These are phyloP conservation scores for Tetracladium setigerum DNA, from an alignment of 495 filamentous ascomycete species.

Conservation along the genomic window DNA sequence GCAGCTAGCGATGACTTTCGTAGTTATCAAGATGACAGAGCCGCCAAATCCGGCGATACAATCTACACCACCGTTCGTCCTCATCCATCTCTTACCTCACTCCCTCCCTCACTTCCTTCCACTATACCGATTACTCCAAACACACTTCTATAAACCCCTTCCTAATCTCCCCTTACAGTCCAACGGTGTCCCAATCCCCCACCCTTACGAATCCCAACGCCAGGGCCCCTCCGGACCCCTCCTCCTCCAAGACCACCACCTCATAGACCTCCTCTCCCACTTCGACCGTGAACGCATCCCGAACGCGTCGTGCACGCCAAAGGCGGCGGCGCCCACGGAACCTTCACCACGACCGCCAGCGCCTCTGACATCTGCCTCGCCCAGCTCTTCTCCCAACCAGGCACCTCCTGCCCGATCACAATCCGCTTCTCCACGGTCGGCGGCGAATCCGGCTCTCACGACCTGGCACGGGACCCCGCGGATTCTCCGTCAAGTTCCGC, in stretches of 20 bases:
- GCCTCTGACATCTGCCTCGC: slow-evolving; percentile 25
- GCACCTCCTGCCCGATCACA: slow-evolving; percentile 30
- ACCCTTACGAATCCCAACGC: slow-evolving; percentile 29
- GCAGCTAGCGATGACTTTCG: slow-evolving; percentile 24
- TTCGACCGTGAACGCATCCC: slow-evolving; percentile 61
- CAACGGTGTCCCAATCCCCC: slow-evolving; percentile 43
- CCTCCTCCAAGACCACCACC: slow-evolving; percentile 51
- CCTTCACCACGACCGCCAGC: slow-evolving; percentile 53
- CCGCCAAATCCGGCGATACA: slow-evolving; percentile 34
- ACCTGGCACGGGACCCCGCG: slow-evolving; percentile 67
- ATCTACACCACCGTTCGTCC: slow-evolving; percentile 32
- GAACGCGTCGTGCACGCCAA: slow-evolving; percentile 74
- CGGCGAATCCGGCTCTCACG: slow-evolving; percentile 61
- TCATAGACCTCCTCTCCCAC: slow-evolving; percentile 57
- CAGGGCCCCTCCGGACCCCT: slow-evolving; percentile 40
- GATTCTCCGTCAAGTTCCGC: slow-evolving; percentile 65
- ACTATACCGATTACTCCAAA: background rate
- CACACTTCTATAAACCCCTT: slow-evolving; percentile 19
- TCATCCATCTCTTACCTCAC: background rate
- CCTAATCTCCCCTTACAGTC: slow-evolving; percentile 31
- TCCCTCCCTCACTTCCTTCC: background rate
- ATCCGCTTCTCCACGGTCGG: slow-evolving; percentile 66
- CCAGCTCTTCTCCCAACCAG: slow-evolving; percentile 46
- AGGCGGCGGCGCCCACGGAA: slow-evolving; percentile 68
- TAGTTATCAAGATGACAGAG: slow-evolving; percentile 39